Base-by-base conservation (phyloP, 2,329 filamentous ascomycete genomes). In the Aspergillus unguis region DNA sequence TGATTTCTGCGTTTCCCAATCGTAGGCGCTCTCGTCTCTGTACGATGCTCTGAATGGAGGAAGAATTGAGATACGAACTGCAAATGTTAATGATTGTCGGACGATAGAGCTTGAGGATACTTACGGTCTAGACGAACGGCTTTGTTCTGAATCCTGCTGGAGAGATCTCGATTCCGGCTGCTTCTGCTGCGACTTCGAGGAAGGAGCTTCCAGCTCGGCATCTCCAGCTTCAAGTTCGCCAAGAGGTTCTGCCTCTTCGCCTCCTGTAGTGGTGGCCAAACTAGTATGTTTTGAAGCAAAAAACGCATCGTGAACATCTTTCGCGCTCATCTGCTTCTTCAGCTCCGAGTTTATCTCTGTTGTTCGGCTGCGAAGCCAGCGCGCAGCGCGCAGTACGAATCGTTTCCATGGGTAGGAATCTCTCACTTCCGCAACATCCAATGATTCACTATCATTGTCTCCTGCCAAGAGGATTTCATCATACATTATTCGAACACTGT, bases 401-500 rank as follows among this genome's bases (percentile, higher is more conserved):
- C 66, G 59, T 0, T 70, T 59, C 80, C 81, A 85, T 3, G 75
- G 71, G 60, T 77, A 85, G 1, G 62, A 56, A 2, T 65, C 62
- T 33, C 73, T 71, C 4, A 85, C 57, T 1, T 60, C 63, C 3
- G 74, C 72, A 27, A 80, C 63, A 38, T 79, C 74, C 10, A 77
- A 64, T 3, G 62, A 47, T 1, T 69, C 61, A 2, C 59, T n/a
- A 68, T 65, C 3, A 17, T 17, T 17, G 17, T 17, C 17, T 17
- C 62, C 50, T 3, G 57, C 54, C 43, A 78, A 71, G 25, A 64
- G 62, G 31, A 82, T 72, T 3, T 68, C 59, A 0, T 67, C 54
- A 17, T 77, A 61, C 1, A 74, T 73, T 11, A 72, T 62, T 3
- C 62, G 53, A 27, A 80, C 71, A 10, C 59, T 55, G 2, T 65